These are phyloP conservation scores for Hyaloscypha bicolor DNA, from an alignment of 495 filamentous ascomycete species.

Conservation along the genomic window DNA sequence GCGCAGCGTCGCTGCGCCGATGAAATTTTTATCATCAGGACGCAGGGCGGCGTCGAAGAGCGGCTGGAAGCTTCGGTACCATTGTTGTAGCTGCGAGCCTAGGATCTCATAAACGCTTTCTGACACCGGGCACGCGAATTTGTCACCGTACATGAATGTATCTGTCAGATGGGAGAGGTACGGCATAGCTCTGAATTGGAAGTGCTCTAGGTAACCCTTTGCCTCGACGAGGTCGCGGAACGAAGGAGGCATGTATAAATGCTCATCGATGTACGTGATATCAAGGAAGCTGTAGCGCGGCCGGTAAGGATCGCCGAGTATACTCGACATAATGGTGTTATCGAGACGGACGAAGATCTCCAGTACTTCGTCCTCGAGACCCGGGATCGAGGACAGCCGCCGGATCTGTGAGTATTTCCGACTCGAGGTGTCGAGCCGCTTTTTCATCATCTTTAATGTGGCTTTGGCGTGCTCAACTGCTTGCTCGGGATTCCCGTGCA, in stretches of 20 bases:
- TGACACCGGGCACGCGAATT: neutral
- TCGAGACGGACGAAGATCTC: conserved; percentile 50
- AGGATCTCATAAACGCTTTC: neutral
- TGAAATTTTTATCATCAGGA: neutral
- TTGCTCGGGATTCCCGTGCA: conserved; percentile 9
- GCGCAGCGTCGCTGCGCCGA: conserved; percentile 2
- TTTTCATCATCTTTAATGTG: conserved; percentile 24
- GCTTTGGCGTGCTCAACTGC: conserved; percentile 15
- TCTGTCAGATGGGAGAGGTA: conserved; percentile 7
- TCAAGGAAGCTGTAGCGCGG: neutral
- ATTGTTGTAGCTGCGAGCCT: neutral
- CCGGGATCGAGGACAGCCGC: neutral
- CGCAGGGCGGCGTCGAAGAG: neutral
- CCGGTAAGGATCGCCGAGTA: neutral
- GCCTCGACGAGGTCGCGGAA: conserved; percentile 17
- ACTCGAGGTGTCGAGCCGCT: conserved; percentile 10
- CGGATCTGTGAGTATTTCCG: neutral
- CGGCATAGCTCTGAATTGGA: conserved; percentile 17
- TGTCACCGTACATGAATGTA: neutral
- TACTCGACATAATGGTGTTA: conserved; percentile 14
- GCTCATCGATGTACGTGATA: conserved; percentile 3
- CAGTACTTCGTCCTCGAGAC: conserved; percentile 45
- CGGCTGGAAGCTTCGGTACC: conserved; percentile 8
- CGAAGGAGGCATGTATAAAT: neutral
- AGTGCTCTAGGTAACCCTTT: conserved; percentile 14